Percentiles rank a stretch among this genome's conserved stretches.
Evolutionary conservation across 2,329 filamentous ascomycete genomes (phyloP).

Genomic region (Colletotrichum orchidophilum): DNA sequence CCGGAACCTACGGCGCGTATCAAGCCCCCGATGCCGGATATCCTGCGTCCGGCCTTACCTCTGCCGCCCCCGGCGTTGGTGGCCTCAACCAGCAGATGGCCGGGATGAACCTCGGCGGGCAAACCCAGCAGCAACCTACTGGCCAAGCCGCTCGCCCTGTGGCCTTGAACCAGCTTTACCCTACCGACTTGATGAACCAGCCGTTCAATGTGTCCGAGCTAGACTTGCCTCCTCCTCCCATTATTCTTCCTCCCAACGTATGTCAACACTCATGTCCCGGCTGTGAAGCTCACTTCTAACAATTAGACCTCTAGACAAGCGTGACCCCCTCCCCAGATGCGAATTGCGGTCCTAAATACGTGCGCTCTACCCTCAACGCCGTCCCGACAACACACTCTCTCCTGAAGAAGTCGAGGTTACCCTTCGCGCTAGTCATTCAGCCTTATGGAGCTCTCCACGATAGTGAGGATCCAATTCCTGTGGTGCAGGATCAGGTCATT

Average conservation of each 20-base stretch:
- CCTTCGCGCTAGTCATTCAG: conserved; percentile 95
- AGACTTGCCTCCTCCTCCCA: conserved; percentile 89
- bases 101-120: conserved; percentile 80
- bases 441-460: conserved; percentile 95
- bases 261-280: conserved; percentile 48
- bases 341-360: conserved; percentile 93
- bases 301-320: conserved; percentile 68
- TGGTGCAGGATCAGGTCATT: conserved; percentile 97
- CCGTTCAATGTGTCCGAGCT: conserved; percentile 95
- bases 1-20: conserved; percentile 67
- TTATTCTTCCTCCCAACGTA: conserved; percentile 91
- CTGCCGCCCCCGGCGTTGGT: conserved; percentile 62
- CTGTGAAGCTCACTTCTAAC: neutral
- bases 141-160: conserved; percentile 51
- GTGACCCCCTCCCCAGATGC: conserved; percentile 90
- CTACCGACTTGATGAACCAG: conserved; percentile 89
- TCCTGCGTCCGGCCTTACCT: conserved; percentile 58
- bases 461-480: conserved; percentile 87
- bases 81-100: conserved; percentile 87
- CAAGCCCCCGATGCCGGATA: conserved; percentile 76
- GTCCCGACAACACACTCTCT: conserved; percentile 92
- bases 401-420: conserved; percentile 95
- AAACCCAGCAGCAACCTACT: conserved; percentile 58
- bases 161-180: conserved; percentile 86
- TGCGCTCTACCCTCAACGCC: conserved; percentile 93